phyloP scores from a whole-genome alignment of 2,329 filamentous ascomycete genomes.

The Alternaria dauci region DNA sequence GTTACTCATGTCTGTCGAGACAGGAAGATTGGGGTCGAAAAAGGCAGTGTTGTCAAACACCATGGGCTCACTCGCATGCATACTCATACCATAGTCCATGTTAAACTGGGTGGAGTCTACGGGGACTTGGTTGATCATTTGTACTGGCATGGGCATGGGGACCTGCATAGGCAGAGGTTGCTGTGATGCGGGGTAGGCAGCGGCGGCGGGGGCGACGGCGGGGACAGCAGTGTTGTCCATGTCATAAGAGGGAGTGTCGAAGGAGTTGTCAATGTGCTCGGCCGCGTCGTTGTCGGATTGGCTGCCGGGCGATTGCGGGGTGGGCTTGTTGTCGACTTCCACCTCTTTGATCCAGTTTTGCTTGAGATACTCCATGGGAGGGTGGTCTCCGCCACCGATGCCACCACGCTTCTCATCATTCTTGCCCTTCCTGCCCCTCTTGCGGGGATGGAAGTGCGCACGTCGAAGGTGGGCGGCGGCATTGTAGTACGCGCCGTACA shows the following conservation, averaged over 20 bases:
- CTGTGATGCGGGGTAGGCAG: conserved; percentile 20
- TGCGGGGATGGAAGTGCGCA: conserved; percentile 81
- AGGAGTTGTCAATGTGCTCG: conserved; percentile 17
- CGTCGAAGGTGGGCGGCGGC: conserved; percentile 89
- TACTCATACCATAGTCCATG: conserved; percentile 32
- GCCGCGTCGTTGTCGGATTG: conserved; percentile 33
- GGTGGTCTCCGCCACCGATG: conserved; percentile 68
- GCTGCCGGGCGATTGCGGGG: conserved; percentile 31
- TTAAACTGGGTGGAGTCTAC: conserved; percentile 26
- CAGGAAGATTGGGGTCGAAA: conserved; percentile 26
- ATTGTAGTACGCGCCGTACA: conserved; percentile 93
- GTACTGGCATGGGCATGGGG: conserved; percentile 14
- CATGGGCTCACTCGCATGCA: conserved; percentile 32
- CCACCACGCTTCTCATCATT: conserved; percentile 68
- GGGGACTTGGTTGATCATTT: conserved; percentile 18
- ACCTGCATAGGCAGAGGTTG: conserved; percentile 13
- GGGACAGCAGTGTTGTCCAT: conserved; percentile 8
- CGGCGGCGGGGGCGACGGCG: not conserved
- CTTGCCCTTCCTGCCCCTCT: conserved; percentile 65
- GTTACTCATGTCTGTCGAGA: conserved; percentile 20
- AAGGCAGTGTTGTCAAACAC: conserved; percentile 30
- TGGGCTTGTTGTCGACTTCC: conserved; percentile 53
- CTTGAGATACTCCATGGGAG: conserved; percentile 68
- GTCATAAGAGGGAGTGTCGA: conserved; percentile 17
- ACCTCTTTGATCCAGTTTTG: conserved; percentile 67